phyloP scores from a whole-genome alignment of 345 rosid species.

The Ricinus communis region DNA sequence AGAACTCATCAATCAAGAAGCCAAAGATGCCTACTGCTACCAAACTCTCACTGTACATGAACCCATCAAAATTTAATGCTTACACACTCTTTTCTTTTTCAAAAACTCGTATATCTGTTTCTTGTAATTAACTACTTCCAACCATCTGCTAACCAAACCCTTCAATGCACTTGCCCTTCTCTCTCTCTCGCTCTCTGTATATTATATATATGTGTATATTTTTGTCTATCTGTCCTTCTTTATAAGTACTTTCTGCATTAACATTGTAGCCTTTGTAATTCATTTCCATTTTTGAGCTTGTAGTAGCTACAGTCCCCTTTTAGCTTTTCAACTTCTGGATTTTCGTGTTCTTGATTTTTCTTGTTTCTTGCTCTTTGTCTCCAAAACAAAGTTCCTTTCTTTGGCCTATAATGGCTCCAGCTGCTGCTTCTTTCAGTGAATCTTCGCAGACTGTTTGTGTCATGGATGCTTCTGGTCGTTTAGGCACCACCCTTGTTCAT shows the following conservation, averaged over 20 bases:
- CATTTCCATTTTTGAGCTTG: background rate
- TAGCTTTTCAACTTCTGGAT: too few relatives aligned
- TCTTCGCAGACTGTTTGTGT: conserved; percentile 45
- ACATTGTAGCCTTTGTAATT: background rate
- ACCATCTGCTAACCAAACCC: conserved; percentile 17
- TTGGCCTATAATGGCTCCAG: conserved; percentile 38
- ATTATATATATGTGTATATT: background rate
- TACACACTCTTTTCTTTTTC: background rate
- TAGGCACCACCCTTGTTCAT: conserved; percentile 48
- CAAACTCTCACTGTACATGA: background rate
- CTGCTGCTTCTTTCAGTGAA: conserved; percentile 28
- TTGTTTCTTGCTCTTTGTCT: background rate
- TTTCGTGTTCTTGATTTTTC: background rate
- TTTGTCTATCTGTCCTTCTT: too few relatives aligned
- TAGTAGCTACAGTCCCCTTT: background rate
- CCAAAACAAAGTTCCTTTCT: background rate
- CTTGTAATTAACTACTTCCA: conserved; percentile 10
- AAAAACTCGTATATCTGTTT: background rate
- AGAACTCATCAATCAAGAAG: too few relatives aligned
- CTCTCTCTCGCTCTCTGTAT: background rate
- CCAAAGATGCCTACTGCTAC: background rate
- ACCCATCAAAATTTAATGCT: conserved; percentile 8
- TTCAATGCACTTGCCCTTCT: conserved; percentile 20
- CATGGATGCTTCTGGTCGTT: conserved; percentile 60
- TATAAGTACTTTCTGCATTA: background rate